Conservation (phyloP, 2,329 filamentous ascomycete genomes). For the Aspergillus sp. region DNA sequence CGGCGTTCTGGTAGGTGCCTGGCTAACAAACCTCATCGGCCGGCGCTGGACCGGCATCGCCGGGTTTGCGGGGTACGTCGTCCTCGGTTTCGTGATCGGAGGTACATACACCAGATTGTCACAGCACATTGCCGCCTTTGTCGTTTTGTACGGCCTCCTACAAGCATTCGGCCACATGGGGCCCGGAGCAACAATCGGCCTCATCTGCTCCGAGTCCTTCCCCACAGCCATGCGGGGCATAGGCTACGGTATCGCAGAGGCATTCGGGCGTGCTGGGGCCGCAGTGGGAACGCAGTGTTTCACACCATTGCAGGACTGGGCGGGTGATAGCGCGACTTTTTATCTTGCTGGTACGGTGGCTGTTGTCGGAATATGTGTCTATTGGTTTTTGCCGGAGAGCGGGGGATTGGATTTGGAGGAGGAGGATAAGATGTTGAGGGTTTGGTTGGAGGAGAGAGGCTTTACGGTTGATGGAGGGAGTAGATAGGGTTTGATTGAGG, state of each 20-base stretch:
- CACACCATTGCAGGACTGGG: conserved; percentile 22
- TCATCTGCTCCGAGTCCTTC: conserved; percentile 27
- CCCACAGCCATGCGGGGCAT: conserved; percentile 28
- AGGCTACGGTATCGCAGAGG: conserved; percentile 27
- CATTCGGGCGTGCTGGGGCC: conserved; percentile 29
- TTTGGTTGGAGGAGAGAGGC: conserved; percentile 17
- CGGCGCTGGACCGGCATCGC: conserved; percentile 24
- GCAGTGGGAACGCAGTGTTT: conserved; percentile 31
- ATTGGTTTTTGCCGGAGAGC: conserved; percentile 27
- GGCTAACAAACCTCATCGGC: conserved; percentile 27
- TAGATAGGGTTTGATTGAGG: neutral
- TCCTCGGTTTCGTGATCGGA: conserved; percentile 28
- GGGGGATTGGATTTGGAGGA: conserved; percentile 19
- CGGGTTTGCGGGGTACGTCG: conserved; percentile 22
- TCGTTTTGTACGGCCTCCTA: conserved; percentile 28
- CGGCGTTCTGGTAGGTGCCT: conserved; percentile 27
- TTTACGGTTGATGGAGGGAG: conserved; percentile 7
- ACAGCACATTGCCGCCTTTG: conserved; percentile 24
- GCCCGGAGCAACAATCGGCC: conserved; percentile 27
- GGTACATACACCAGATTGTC: conserved; percentile 21
- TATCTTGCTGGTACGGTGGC: conserved; percentile 25
- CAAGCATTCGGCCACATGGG: conserved; percentile 30
- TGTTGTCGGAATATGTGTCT: conserved; percentile 22
- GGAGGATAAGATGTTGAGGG: conserved; percentile 20
- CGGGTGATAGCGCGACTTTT: conserved; percentile 26